Evolutionary conservation across 768 basidiomycete species (phyloP), one percentile per base, ranked within the genome.

Genomic region (Rhodosporidiobolus sp.): DNA sequence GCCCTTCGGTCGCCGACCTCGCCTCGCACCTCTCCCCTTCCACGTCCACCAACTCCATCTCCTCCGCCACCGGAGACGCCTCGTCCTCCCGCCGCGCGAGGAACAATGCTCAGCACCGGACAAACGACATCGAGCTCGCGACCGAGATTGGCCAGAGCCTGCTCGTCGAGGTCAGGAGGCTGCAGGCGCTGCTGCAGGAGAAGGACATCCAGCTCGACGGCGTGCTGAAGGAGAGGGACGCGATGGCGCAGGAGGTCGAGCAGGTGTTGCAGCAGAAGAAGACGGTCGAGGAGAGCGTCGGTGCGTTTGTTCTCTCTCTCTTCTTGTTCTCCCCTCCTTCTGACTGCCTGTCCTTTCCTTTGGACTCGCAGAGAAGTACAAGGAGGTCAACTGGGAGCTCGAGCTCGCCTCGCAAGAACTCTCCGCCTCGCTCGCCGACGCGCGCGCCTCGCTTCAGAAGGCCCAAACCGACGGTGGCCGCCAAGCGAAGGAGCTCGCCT

Each of bases 351-450:
- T 49, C 70, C 60, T 64, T 9, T 4, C 45, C 20, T 22, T 28
- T 19, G 10, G 22, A n/a, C 17, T 0, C 14, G 38, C 78, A 89
- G 95, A 97, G 80, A 92, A 93, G 74, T 95, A 88, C 87, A 93
- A 93, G 82, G 95, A 98, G 82, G 93, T 94, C 82, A 98, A 96
- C 80, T 98, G 96, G 96, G 95, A 98, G 79, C 88, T 97, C 68
- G 95, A 98, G 83, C 93, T 97, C 60, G 86, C 87, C 24, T 83
- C 93, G 38, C 95, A 98, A 80, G 94, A 96, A 70, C 85, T 94
- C 32, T 88, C 89, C 50, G 83, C 86, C 1, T 87, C 90, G 75
- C 84, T 90, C 57, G 79, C 85, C 43, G 88, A 90, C 60, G 85
- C 87, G 2, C 88, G 91, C 73, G 81, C 88, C 26, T 84, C 88